Evolutionary conservation across 176 grass and related monocot genomes (phyloP).

Genomic region (Hsuehochloa calcarea): DNA sequence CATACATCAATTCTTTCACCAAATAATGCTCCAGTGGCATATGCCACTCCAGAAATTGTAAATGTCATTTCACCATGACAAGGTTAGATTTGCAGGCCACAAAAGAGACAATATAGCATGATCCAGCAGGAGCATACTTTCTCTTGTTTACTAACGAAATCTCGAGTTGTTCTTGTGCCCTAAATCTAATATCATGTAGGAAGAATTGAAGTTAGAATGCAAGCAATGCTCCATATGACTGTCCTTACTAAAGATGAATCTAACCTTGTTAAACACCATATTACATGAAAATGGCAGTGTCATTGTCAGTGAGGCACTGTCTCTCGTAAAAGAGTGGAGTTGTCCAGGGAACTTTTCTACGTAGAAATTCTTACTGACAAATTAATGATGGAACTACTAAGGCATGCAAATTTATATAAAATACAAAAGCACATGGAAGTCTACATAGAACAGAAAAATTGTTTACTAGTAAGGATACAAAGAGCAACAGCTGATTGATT

Average conservation of each 20-base stretch:
- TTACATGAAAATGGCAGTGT: conserved; percentile 11
- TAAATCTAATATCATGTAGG: conserved; percentile 17
- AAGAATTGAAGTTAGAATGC: background rate
- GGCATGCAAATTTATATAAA: background rate
- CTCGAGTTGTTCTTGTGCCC: background rate
- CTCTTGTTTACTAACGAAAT: conserved; percentile 23
- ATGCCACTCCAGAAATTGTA: conserved; percentile 42
- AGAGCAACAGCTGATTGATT: background rate
- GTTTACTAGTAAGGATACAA: background rate
- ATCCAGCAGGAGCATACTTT: conserved; percentile 24
- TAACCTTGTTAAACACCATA: conserved; percentile 18
- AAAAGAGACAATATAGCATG: conserved; percentile 30
- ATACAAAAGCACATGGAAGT: background rate
- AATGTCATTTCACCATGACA: conserved; percentile 27
- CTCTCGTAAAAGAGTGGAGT: background rate
- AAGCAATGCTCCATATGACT: background rate
- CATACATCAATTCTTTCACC: conserved; percentile 49
- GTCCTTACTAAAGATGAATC: background rate
- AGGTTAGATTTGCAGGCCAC: conserved; percentile 32
- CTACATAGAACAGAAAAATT: background rate
- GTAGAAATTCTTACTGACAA: background rate
- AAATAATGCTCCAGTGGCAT: conserved; percentile 47
- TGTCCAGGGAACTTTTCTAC: background rate
- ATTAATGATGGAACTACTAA: conserved; percentile 20
- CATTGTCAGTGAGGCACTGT: background rate